Percentiles rank a stretch among this genome's conserved stretches.
Evolutionary conservation across 495 filamentous ascomycete genomes (phyloP).

Genomic region (Aspergillus diversus): DNA sequence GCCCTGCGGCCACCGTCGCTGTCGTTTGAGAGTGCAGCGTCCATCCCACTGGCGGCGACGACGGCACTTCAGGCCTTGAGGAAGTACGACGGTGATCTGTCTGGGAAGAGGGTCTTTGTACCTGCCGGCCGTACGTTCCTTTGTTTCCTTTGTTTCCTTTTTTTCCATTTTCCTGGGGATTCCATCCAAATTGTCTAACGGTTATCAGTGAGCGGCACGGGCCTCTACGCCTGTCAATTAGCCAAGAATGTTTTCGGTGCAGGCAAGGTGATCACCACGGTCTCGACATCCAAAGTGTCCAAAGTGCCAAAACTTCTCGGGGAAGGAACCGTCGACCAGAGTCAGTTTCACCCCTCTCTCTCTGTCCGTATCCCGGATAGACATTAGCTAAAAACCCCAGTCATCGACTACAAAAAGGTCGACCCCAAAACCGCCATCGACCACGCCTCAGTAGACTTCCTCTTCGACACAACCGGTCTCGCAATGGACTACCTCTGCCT

Average conservation of each 20-base stretch:
- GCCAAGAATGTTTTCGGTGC: too few species aligned
- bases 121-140: slow-evolving; percentile 43
- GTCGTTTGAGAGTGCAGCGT: slow-evolving; percentile 46
- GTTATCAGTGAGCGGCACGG: too few species aligned
- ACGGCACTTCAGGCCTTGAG: slow-evolving; percentile 50
- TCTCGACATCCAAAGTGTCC: too few species aligned
- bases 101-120: slow-evolving; percentile 60
- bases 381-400: too few species aligned
- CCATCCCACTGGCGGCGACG: slow-evolving; percentile 41
- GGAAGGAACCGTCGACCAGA: too few species aligned
- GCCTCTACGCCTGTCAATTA: too few species aligned
- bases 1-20: slow-evolving; percentile 42
- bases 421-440: slow-evolving; percentile 46
- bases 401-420: slow-evolving; percentile 54
- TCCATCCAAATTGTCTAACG: too few species aligned
- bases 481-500: slow-evolving; percentile 36
- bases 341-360: too few species aligned
- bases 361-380: too few species aligned
- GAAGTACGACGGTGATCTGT: slow-evolving; percentile 40
- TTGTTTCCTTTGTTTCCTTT: not conserved
- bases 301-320: too few species aligned
- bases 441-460: slow-evolving; percentile 52
- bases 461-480: slow-evolving; percentile 53
- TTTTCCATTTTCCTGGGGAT: too few species aligned
- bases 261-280: too few species aligned